phyloP scores from a whole-genome alignment of 2,329 filamentous ascomycete species.

The Cercospora sp. region DNA sequence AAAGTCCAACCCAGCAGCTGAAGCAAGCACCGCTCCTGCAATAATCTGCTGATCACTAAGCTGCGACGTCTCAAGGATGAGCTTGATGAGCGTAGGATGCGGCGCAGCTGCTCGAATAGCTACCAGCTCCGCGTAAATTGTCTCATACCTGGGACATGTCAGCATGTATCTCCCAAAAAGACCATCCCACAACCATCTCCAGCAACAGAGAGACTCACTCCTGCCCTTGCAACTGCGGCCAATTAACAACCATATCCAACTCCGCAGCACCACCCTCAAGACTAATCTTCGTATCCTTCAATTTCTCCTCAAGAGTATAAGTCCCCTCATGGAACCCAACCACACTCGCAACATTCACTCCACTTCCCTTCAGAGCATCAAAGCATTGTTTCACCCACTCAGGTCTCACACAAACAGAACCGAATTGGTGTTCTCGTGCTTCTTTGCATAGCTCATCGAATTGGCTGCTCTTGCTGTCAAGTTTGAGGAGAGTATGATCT shows the following conservation, averaged over 20 bases:
- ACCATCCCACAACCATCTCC: no score
- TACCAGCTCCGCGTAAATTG: slow-evolving; percentile 55
- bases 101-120: slow-evolving; percentile 53
- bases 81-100: slow-evolving; percentile 49
- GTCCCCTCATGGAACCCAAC: slow-evolving; percentile 63
- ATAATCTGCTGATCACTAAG: slow-evolving; percentile 52
- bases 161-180: background rate
- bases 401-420: slow-evolving; percentile 59
- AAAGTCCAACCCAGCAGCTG: slow-evolving; percentile 56
- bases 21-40: slow-evolving; percentile 54
- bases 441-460: slow-evolving; percentile 58
- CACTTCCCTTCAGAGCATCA: slow-evolving; percentile 49
- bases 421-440: slow-evolving; percentile 51
- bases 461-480: slow-evolving; percentile 49
- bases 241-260: slow-evolving; percentile 61
- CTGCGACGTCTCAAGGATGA: slow-evolving; percentile 61
- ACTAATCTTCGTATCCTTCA: slow-evolving; percentile 53
- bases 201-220: no score
- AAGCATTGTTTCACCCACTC: slow-evolving; percentile 54
- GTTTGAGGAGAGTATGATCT: slow-evolving; percentile 53
- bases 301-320: slow-evolving; percentile 52
- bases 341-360: slow-evolving; percentile 57
- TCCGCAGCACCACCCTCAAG: slow-evolving; percentile 55
- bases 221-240: slow-evolving; percentile 44
- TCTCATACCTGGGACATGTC: slow-evolving; percentile 40